Evolutionary conservation across 116 monocot genomes (phyloP), one percentile per base, ranked within the genome.

Genomic region (Trichopus zeylanicus): DNA sequence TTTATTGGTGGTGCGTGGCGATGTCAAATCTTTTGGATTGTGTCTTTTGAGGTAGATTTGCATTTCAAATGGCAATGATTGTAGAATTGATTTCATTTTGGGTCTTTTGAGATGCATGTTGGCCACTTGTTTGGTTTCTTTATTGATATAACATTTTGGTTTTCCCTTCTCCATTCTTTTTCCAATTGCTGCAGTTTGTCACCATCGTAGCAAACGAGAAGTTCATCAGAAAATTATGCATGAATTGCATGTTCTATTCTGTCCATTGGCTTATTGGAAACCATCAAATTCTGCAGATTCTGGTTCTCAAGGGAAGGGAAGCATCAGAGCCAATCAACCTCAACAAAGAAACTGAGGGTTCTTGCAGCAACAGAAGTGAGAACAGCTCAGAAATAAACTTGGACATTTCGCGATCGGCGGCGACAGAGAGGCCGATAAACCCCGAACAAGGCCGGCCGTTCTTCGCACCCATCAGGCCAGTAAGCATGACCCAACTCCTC

Each of bases 341-440:
- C 0, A 97, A 97, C 48, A 97, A 97, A 59, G 97, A 97, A 63
- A 97, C 87, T 4, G 97, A 95, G 65, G 91, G 76, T 16, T 97
- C 97, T 7, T 84, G 70, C 84, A 97, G 97, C 84, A 91, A 97
- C 46, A 75, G 90, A 49, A 94, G 90, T 28, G 90, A 95, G 62
- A 91, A 87, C 65, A 95, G 90, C 73, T 81, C 83, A 7, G 87
- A 81, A 34, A 59, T 79, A 62, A 97, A 87, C 55, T 58, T 84
- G 28, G 87, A 84, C 48, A 87, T 79, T 12, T 77, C 90, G 26
- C 67, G 89, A 63, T 72, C 75, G 37, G 51, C 79, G 13, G 65
- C 71, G n/a, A 42, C n/a, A 11, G 46, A 24, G 32, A 33, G 70
- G 30, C 64, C 64, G 15, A 5, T 62, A 13, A 26, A 67, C 24